Base-by-base conservation (phyloP, 306 rosid species). In the Malus domestica region DNA sequence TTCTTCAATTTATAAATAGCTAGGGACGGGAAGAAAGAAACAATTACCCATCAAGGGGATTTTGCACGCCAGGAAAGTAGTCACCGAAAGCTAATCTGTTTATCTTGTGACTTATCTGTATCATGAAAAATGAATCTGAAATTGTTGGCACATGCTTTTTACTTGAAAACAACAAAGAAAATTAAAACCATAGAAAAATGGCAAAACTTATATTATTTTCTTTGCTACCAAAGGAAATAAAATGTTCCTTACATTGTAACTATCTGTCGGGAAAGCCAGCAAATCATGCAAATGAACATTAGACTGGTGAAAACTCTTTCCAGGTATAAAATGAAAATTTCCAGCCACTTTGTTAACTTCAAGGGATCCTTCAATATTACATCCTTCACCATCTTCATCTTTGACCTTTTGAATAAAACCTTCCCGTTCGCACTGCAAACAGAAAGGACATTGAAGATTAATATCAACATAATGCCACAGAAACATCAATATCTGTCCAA, bases 311-410 rank as follows among this genome's bases (percentile, higher is more conserved):
- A 93, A 88, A 89, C 96, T 86, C 89, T 91, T 90, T 76, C 97
- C 98, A 23, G 89, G 83, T 2, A 88, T 84, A 71, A 93, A 88
- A 85, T 91, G 91, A 81, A 93, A 85, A 82, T 72, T 91, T 79
- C 98, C 98, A 15, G 98, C 98, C 78, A 93, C 97, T 90, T 88
- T 93, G 74, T 88, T 93, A 51, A 93, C 91, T 88, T 89, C 97
- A 82, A 93, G 89, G 69, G 91, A 79, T 74, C 98, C 98, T 84
- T 88, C 89, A 70, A 93, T 83, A 74, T 89, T 91, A 82, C 98
- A 93, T 72, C 98, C 98, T 82, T 93, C 98, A 72, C 98, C 98
- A 64, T 89, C 98, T 85, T 93, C 93, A 83, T 89, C 92, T 78
- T 88, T 93, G 44, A 93, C 86, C 78, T 63, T 83, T 79, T 90